Evolutionary conservation across 768 basidiomycete species (phyloP).

Genomic region (Kwoniella bestiolae): DNA sequence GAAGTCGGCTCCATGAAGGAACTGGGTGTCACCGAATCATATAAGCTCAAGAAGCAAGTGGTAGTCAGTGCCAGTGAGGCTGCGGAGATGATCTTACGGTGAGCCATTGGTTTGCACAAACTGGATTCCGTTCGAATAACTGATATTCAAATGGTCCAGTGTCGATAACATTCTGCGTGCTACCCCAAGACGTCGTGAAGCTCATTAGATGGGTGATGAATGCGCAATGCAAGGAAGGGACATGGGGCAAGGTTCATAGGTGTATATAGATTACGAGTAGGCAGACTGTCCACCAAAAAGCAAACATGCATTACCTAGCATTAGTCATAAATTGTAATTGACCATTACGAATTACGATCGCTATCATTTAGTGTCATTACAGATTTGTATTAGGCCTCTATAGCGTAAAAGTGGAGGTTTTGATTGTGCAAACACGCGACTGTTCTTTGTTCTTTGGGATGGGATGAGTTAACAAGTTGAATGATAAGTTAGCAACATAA

Average conservation of each 20-base stretch:
- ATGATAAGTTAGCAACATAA: neutral
- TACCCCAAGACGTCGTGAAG: constrained; percentile 80
- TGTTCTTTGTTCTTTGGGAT: constrained; percentile 21
- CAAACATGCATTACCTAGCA: neutral
- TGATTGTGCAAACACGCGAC: constrained; percentile 12
- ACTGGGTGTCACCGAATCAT: constrained; percentile 92
- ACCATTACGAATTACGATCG: neutral
- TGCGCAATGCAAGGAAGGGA: neutral
- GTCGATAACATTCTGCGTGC: constrained; percentile 91
- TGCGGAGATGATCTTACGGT: constrained; percentile 96
- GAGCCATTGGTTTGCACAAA: constrained; percentile 39
- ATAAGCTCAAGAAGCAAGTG: constrained; percentile 95
- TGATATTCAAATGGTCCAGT: constrained; percentile 59
- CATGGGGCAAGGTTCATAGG: neutral
- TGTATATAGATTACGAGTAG: constrained; percentile 10
- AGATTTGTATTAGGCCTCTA: no score
- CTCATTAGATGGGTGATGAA: constrained; percentile 8
- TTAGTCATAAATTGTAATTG: neutral
- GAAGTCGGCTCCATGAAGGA: constrained; percentile 82
- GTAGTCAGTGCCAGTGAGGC: constrained; percentile 93
- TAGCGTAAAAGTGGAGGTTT: constrained; percentile 1
- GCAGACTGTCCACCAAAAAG: neutral
- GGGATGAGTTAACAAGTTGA: constrained; percentile 1
- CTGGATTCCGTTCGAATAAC: neutral
- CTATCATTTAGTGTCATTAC: no score